Percentiles rank a stretch among this genome's conserved stretches.
Conservation (phyloP, 2,329 filamentous ascomycete species). For the Onygena corvina region DNA sequence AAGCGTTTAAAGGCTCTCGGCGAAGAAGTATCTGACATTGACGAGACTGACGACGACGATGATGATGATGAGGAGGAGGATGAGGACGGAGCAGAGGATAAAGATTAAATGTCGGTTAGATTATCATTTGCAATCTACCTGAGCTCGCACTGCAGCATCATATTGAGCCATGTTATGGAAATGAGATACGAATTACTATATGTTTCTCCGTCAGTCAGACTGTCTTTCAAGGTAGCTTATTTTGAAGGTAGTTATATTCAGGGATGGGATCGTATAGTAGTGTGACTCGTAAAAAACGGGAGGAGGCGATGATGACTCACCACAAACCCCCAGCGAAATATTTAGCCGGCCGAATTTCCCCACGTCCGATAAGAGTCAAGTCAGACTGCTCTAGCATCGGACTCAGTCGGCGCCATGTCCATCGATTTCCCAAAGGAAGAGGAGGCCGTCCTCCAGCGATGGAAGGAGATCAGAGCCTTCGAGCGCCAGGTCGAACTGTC, state of each 20-base stretch:
- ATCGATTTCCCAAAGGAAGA: conserved; percentile 91
- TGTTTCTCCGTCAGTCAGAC: no score
- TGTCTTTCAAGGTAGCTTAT: no score
- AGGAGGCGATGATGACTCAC: neutral
- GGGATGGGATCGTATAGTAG: neutral
- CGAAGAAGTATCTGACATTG: conserved; percentile 62
- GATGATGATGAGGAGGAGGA: conserved; percentile 46
- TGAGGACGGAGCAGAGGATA: conserved; percentile 31
- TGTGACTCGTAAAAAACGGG: neutral
- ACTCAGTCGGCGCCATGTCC: conserved; percentile 51
- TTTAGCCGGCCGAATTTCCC: neutral
- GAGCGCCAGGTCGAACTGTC: conserved; percentile 78
- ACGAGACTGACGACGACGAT: conserved; percentile 49
- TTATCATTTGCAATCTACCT: neutral
- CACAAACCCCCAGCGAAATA: neutral
- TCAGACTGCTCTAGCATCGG: neutral
- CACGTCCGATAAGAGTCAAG: conserved; percentile 2
- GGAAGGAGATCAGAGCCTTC: conserved; percentile 89
- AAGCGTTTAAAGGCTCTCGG: conserved; percentile 54
- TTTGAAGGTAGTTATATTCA: no score
- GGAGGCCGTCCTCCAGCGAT: conserved; percentile 69
- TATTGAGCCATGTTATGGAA: neutral
- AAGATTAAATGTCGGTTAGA: conserved; percentile 13
- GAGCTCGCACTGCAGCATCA: neutral
- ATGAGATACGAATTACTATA: conserved; percentile 1